Percentiles rank a stretch among this genome's conserved stretches.
phyloP scores from a whole-genome alignment of 2,329 filamentous ascomycete species.

The Aureobasidium lini region DNA sequence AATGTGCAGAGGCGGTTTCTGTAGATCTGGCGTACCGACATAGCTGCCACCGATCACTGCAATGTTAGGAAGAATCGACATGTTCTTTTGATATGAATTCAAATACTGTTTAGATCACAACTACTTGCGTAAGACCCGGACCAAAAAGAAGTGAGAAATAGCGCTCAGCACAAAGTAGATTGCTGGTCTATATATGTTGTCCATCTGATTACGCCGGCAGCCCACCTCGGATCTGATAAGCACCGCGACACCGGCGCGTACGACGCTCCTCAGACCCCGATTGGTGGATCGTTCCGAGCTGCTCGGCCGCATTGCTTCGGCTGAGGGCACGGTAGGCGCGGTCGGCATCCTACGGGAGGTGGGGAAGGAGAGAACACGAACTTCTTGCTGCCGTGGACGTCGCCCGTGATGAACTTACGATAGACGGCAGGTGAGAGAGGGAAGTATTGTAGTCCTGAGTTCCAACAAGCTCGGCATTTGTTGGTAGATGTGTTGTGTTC shows the following conservation, averaged over 20 bases:
- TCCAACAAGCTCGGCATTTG: no score
- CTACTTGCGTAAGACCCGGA: no score
- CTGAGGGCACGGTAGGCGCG: not conserved
- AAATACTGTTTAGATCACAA: not conserved
- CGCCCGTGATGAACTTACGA: not conserved
- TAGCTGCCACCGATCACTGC: constrained; percentile 7
- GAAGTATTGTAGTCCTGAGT: not conserved
- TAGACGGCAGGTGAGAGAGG: not conserved
- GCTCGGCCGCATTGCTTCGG: not conserved
- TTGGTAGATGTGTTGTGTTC: no score
- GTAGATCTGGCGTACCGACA: not conserved
- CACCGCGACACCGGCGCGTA: not conserved
- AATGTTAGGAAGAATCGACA: constrained; percentile 3
- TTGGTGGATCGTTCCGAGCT: not conserved
- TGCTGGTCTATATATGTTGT: not conserved
- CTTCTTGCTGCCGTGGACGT: not conserved
- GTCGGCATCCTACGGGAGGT: not conserved
- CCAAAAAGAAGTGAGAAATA: not conserved
- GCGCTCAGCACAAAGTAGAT: not conserved
- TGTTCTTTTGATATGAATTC: not conserved
- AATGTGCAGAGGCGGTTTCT: not conserved
- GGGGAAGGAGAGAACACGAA: not conserved
- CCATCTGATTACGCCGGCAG: not conserved
- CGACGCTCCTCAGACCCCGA: not conserved
- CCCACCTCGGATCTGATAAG: constrained; percentile 4